Evolutionary conservation across 2,329 filamentous ascomycete genomes (phyloP).

Genomic region (Emmonsia crescens): DNA sequence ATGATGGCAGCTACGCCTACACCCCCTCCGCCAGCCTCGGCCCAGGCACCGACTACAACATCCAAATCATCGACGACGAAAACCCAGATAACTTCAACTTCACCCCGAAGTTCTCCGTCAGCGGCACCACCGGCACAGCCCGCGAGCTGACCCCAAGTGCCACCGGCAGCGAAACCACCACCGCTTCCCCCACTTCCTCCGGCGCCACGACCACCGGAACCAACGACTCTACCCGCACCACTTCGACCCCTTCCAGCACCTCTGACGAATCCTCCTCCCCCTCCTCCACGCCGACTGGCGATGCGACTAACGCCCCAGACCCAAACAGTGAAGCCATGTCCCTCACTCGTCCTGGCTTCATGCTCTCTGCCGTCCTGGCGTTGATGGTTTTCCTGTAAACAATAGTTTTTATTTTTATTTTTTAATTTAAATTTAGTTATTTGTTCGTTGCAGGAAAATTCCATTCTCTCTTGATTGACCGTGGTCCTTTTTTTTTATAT

Average conservation of each 20-base stretch:
- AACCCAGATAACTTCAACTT: conserved; percentile 40
- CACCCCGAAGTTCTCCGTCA: conserved; percentile 41
- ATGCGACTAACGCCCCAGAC: conserved; percentile 5
- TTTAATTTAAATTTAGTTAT: not conserved
- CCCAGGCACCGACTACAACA: conserved; percentile 39
- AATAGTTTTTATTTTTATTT: not conserved
- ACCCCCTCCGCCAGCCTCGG: conserved; percentile 31
- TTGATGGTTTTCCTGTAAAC: conserved; percentile 12
- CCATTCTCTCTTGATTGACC: too few relatives aligned
- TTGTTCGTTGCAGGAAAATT: not conserved
- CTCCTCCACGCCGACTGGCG: conserved; percentile 1
- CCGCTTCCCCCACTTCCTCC: conserved; percentile 16
- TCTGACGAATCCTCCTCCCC: conserved; percentile 1
- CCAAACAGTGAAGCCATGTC: conserved; percentile 10
- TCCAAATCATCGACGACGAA: conserved; percentile 42
- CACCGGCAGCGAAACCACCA: conserved; percentile 22
- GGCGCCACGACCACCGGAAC: conserved; percentile 11
- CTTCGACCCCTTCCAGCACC: conserved; percentile 18
- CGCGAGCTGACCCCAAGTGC: conserved; percentile 15
- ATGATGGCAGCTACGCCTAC: conserved; percentile 42
- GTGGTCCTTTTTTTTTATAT: too few relatives aligned
- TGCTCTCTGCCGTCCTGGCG: conserved; percentile 10
- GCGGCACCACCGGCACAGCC: conserved; percentile 34
- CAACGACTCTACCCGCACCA: conserved; percentile 14
- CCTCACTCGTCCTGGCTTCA: conserved; percentile 7